Percentiles rank a stretch among this genome's conserved stretches.
phyloP scores from a whole-genome alignment of 345 rosid genomes.

The Populus tremula region DNA sequence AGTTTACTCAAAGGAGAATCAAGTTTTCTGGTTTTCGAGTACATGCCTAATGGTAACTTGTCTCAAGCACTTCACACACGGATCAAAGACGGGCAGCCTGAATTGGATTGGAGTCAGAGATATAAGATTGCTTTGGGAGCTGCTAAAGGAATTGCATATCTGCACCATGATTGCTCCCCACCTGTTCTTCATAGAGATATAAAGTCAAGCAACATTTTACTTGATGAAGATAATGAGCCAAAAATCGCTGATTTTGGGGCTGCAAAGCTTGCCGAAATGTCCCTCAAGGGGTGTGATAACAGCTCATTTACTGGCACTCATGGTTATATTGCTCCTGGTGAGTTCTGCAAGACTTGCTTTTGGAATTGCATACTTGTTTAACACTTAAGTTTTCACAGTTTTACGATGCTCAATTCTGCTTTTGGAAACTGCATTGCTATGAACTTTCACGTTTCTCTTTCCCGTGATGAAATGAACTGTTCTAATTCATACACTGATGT shows the following conservation, averaged over 20 bases:
- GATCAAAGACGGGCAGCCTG: constrained; percentile 51
- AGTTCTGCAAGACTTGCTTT: constrained; percentile 19
- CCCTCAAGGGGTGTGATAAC: constrained; percentile 38
- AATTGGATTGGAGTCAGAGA: constrained; percentile 65
- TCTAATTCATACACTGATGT: neutral
- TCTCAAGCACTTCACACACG: constrained; percentile 55
- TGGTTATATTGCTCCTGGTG: constrained; percentile 94
- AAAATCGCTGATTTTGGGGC: constrained; percentile 90
- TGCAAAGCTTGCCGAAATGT: constrained; percentile 63
- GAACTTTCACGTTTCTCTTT: too few relatives aligned
- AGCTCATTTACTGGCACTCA: constrained; percentile 76
- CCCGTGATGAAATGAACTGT: neutral
- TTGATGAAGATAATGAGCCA: constrained; percentile 59
- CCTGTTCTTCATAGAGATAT: constrained; percentile 84
- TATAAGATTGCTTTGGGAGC: constrained; percentile 72
- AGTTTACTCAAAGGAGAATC: constrained; percentile 57
- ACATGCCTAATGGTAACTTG: constrained; percentile 77
- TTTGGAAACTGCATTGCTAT: neutral
- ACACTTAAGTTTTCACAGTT: neutral
- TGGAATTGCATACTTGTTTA: neutral
- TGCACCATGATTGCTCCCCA: constrained; percentile 81
- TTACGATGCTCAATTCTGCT: neutral
- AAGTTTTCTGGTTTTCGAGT: constrained; percentile 73
- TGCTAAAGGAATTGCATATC: constrained; percentile 81
- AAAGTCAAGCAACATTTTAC: constrained; percentile 80